These are phyloP conservation scores for Saccharomycopsis javanensis DNA, from an alignment of 805 yeast species.

Conservation along the genomic window DNA sequence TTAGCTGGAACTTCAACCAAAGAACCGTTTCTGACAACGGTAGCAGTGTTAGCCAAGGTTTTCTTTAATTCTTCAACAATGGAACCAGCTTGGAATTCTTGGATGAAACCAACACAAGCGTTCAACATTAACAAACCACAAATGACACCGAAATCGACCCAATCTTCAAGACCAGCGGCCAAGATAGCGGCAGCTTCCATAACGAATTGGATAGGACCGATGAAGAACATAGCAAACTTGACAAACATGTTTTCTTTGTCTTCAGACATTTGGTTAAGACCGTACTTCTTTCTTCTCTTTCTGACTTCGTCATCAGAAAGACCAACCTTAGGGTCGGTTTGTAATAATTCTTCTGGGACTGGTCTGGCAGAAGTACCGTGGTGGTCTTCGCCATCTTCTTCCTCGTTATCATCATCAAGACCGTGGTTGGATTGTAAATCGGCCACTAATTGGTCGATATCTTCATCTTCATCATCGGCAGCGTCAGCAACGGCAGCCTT, in stretches of 20 bases:
- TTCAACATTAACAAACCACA: conserved; percentile 77
- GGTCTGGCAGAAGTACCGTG: conserved; percentile 58
- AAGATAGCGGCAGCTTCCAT: conserved; percentile 94
- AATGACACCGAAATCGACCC: conserved; percentile 98
- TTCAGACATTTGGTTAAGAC: conserved; percentile 86
- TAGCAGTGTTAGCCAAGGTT: conserved; percentile 85
- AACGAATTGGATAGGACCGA: conserved; percentile 94
- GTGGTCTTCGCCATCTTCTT: conserved; percentile 38
- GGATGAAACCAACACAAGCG: conserved; percentile 92
- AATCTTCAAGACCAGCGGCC: conserved; percentile 94
- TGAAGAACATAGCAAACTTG: conserved; percentile 79
- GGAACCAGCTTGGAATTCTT: conserved; percentile 97
- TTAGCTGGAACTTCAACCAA: conserved; percentile 66
- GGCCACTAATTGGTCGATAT: conserved; percentile 61
- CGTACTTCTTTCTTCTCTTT: conserved; percentile 83
- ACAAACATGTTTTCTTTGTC: conserved; percentile 70
- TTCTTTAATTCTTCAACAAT: conserved; percentile 94
- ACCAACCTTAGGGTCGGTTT: conserved; percentile 75
- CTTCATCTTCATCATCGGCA: conserved; percentile 54
- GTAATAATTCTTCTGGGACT: conserved; percentile 77
- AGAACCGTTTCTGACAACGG: conserved; percentile 74
- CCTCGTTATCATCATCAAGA: conserved; percentile 37
- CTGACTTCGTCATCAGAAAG: conserved; percentile 66
- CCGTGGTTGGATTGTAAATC: conserved; percentile 66
- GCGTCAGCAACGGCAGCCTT: conserved; percentile 47